Conservation (phyloP, 129 eudicot genomes). For the Tagetes patula region DNA sequence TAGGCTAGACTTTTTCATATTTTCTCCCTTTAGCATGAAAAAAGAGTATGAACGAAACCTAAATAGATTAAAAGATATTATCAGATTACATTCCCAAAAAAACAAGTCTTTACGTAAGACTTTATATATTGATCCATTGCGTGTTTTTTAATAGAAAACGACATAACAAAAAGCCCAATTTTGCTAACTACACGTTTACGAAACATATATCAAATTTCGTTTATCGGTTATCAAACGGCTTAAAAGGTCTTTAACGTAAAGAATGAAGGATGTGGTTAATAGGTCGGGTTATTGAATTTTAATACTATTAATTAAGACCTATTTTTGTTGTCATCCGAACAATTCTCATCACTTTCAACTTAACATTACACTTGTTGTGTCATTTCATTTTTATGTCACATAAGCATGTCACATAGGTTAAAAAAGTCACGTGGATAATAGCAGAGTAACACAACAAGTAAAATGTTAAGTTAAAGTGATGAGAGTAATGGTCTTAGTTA, state of each 20-base stretch:
- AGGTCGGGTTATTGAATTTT: no score
- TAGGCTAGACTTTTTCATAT: background rate
- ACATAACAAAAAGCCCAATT: background rate
- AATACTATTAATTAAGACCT: no score
- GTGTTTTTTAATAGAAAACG: slow-evolving; percentile 5
- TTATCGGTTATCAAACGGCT: background rate
- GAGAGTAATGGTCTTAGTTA: no score
- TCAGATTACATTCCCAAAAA: background rate
- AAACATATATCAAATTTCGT: background rate
- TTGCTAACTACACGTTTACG: background rate
- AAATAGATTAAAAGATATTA: background rate
- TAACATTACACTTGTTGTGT: no score
- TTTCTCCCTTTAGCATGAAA: background rate
- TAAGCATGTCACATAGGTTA: no score
- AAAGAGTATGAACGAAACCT: background rate
- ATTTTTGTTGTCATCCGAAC: no score
- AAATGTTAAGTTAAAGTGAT: no score
- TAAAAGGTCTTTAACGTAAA: background rate
- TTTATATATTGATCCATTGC: slow-evolving; percentile 22
- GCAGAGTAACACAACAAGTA: no score
- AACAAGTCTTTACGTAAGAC: background rate
- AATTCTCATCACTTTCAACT: no score
- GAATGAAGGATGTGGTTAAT: no score
- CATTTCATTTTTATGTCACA: no score
- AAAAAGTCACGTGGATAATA: no score